Percentiles rank a stretch among this genome's conserved stretches.
Evolutionary conservation across 2,329 filamentous ascomycete species (phyloP).

Genomic region (Ceratocystis alfenasii): DNA sequence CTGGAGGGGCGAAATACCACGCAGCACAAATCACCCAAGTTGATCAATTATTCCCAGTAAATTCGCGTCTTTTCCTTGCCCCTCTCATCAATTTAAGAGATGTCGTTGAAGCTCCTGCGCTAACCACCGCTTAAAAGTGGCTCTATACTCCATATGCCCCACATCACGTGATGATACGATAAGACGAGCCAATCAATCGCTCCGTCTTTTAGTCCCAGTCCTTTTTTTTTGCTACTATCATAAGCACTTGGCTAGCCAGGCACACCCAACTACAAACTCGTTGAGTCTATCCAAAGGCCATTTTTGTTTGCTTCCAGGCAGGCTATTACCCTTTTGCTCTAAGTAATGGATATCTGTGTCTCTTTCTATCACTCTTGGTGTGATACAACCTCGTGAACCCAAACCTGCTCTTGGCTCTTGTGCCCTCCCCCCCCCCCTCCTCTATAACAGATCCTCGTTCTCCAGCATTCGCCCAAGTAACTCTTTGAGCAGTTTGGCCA

Average conservation of each 20-base stretch:
- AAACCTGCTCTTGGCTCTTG: not conserved
- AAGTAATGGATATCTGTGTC: slow-evolving; percentile 8
- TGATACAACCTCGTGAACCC: not conserved
- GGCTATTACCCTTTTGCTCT: too few species aligned
- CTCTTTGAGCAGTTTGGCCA: not conserved
- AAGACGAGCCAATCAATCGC: not conserved
- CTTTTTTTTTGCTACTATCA: not conserved
- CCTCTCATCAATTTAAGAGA: slow-evolving; percentile 1
- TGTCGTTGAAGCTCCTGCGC: slow-evolving; percentile 7
- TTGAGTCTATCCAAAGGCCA: not conserved
- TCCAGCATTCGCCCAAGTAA: not conserved
- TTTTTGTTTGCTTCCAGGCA: not conserved
- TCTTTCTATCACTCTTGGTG: slow-evolving; percentile 9
- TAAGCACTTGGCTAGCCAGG: not conserved
- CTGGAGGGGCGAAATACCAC: not conserved
- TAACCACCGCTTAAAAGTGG: slow-evolving; percentile 5
- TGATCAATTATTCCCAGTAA: not conserved
- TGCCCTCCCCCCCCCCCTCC: not conserved
- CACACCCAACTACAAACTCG: not conserved
- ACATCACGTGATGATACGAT: slow-evolving; percentile 21
- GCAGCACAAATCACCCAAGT: not conserved
- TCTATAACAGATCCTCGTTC: not conserved
- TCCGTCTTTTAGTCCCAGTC: not conserved
- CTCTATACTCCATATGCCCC: slow-evolving; percentile 3
- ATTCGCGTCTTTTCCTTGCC: not conserved